phyloP scores from a whole-genome alignment of 306 rosid species.

The Albizia julibrissin region DNA sequence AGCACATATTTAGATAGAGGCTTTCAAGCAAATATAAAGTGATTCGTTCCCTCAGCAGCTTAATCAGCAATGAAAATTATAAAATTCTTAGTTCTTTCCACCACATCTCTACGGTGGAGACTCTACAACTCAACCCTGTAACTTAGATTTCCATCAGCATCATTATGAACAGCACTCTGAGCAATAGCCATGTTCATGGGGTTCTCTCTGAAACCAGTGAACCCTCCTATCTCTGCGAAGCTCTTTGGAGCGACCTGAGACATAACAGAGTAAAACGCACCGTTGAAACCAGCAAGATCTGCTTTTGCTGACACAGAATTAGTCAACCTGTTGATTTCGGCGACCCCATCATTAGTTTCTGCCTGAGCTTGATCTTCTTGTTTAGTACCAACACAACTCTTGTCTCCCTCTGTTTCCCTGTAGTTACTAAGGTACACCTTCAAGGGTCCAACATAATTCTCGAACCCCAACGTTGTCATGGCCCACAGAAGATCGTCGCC shows the following conservation, averaged over 20 bases:
- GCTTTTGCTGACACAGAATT: conserved; percentile 15
- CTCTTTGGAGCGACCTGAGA: conserved; percentile 37
- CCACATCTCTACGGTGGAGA: conserved; percentile 20
- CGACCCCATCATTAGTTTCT: conserved; percentile 18
- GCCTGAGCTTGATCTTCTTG: conserved; percentile 47
- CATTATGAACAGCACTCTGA: conserved; percentile 28
- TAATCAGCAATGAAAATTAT: conserved; percentile 11
- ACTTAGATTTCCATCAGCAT: conserved; percentile 56
- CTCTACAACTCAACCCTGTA: conserved; percentile 64
- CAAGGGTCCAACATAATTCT: conserved; percentile 74
- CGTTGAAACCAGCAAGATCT: conserved; percentile 44
- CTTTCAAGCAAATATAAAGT: background rate
- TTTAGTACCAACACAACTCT: conserved; percentile 37
- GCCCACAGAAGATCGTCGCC: conserved; percentile 95
- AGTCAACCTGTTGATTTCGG: conserved; percentile 25
- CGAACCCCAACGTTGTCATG: conserved; percentile 83
- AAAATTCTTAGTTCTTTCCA: conserved; percentile 7
- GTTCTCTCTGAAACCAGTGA: conserved; percentile 47
- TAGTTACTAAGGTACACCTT: conserved; percentile 68
- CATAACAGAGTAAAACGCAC: conserved; percentile 55
- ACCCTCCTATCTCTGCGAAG: conserved; percentile 41
- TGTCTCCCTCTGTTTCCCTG: conserved; percentile 79
- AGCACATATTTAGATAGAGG: background rate
- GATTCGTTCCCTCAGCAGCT: background rate
- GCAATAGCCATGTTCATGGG: conserved; percentile 29